Percentiles rank a stretch among this genome's conserved stretches.
phyloP scores from a whole-genome alignment of 805 yeast species.

The Kluyveromyces nonfermentans region DNA sequence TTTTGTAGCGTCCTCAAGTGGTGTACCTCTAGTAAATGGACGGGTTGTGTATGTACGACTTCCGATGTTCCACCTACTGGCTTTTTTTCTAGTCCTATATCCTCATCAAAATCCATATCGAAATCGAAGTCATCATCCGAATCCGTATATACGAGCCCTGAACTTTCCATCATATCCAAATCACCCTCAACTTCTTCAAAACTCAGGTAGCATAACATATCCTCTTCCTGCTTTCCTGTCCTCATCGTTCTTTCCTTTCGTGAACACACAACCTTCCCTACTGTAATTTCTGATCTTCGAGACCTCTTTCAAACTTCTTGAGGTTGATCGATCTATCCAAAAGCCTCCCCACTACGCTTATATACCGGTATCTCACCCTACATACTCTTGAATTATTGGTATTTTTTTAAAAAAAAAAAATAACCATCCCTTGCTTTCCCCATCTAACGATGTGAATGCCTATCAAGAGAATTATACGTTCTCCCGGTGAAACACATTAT shows the following conservation, averaged over 20 bases:
- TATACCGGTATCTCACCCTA: neutral
- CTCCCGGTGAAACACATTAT: too few species aligned
- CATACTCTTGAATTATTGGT: neutral
- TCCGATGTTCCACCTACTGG: neutral
- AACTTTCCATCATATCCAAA: neutral
- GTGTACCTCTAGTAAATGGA: conserved; percentile 11
- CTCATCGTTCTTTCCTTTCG: neutral
- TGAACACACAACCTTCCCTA: neutral
- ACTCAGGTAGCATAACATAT: neutral
- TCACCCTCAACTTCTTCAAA: neutral
- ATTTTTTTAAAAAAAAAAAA: too few species aligned
- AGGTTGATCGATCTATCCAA: neutral
- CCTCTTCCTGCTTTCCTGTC: neutral
- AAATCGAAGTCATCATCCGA: neutral
- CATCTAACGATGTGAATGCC: too few species aligned
- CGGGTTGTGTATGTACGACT: conserved; percentile 21
- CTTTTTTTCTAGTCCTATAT: neutral
- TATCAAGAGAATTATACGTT: too few species aligned
- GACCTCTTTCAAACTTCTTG: neutral
- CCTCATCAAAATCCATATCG: neutral
- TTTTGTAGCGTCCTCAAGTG: conserved; percentile 3
- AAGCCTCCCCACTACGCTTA: neutral
- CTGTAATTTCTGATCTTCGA: neutral
- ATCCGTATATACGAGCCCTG: neutral
- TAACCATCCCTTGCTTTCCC: neutral